Conservation (phyloP, 2,329 filamentous ascomycete species). For the Alternaria arbusti region DNA sequence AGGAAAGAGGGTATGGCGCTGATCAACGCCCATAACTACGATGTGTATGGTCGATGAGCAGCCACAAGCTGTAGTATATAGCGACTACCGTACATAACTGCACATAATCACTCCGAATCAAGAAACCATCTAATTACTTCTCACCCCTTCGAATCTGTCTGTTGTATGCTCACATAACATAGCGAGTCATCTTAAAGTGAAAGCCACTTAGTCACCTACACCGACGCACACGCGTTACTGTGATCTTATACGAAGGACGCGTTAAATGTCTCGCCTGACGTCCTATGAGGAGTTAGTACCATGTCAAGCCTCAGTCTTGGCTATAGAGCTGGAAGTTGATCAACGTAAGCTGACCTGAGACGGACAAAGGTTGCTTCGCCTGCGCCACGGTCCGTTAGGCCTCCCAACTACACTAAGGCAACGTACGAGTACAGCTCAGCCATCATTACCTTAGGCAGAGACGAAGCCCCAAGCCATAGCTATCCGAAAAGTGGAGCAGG, state of each 20-base stretch:
- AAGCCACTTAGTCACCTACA: not conserved
- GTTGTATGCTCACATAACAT: not conserved
- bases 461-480: not conserved
- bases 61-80: not conserved
- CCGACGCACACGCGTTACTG: not conserved
- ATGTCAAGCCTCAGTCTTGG: not conserved
- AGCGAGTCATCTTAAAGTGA: not conserved
- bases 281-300: not conserved
- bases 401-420: not conserved
- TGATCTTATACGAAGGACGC: not conserved
- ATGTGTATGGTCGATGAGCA: slow-evolving; percentile 11
- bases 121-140: not conserved
- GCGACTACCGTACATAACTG: not conserved
- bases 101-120: not conserved
- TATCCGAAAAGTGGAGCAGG: not conserved
- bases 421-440: not conserved
- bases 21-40: slow-evolving; percentile 43
- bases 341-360: not conserved
- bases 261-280: not conserved
- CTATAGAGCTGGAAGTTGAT: not conserved
- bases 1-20: slow-evolving; percentile 54
- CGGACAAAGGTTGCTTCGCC: not conserved
- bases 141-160: not conserved
- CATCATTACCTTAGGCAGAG: not conserved
- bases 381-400: not conserved